Percentiles rank a stretch among this genome's conserved stretches.
These are phyloP conservation scores for Colletotrichum caudatum DNA, from an alignment of 2,329 filamentous ascomycete species.

Conservation along the genomic window DNA sequence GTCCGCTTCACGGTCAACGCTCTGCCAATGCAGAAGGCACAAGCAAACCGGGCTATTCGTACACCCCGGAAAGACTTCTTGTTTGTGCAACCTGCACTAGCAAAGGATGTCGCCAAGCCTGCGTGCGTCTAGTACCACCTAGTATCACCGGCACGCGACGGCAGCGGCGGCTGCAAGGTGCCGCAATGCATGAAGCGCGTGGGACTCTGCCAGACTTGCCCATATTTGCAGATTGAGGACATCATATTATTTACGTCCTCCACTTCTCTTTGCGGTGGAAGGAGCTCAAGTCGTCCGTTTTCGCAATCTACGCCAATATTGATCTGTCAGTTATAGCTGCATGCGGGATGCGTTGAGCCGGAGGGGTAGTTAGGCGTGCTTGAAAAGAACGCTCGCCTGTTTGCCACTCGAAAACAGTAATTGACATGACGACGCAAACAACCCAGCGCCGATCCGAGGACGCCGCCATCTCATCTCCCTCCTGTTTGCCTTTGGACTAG, in stretches of 20 bases:
- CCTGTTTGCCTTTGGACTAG: neutral
- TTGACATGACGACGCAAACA: constrained; percentile 22
- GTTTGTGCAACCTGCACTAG: neutral
- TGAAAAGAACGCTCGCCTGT: neutral
- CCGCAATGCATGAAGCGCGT: neutral
- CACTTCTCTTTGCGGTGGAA: constrained; percentile 8
- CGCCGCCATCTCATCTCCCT: neutral
- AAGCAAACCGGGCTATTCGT: neutral
- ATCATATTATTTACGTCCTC: neutral
- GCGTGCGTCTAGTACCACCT: neutral
- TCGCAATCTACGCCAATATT: neutral
- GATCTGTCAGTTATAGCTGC: constrained; percentile 24
- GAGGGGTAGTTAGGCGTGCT: neutral
- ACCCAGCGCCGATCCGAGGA: neutral
- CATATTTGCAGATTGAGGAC: neutral
- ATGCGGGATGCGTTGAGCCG: constrained; percentile 12
- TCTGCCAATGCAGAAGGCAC: neutral
- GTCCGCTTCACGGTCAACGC: constrained; percentile 16
- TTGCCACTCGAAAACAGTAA: constrained; percentile 4
- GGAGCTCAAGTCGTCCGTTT: neutral
- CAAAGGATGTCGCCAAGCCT: neutral
- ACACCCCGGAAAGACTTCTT: neutral
- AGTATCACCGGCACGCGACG: neutral
- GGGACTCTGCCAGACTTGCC: neutral
- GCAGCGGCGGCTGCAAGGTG: neutral